Percentiles rank a stretch among this genome's conserved stretches.
These are phyloP conservation scores for Leucosporidium creatinivorum DNA, from an alignment of 768 basidiomycete genomes.

Conservation along the genomic window DNA sequence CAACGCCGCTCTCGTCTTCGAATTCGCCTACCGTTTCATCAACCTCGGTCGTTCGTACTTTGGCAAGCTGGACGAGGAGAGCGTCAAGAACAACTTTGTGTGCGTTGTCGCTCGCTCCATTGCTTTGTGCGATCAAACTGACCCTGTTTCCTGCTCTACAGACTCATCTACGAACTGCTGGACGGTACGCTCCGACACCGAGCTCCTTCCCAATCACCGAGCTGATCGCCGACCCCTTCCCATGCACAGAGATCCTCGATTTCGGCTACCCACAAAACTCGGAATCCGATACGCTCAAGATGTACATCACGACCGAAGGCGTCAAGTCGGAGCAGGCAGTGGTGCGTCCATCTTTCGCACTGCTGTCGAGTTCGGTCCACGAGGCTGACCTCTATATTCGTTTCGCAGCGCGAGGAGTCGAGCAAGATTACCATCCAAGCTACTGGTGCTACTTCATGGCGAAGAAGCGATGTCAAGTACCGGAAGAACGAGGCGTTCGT, in stretches of 20 bases:
- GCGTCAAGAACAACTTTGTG: slow-evolving; percentile 98
- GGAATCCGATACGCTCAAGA: slow-evolving; percentile 93
- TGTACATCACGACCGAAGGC: slow-evolving; percentile 96
- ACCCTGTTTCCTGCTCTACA: neutral
- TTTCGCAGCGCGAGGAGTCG: slow-evolving; percentile 70
- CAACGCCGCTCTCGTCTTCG: slow-evolving; percentile 95
- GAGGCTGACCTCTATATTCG: neutral
- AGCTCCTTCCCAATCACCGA: neutral
- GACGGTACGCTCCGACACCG: slow-evolving; percentile 56
- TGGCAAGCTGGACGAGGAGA: slow-evolving; percentile 95
- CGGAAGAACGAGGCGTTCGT: slow-evolving; percentile 99
- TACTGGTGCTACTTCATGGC: slow-evolving; percentile 93
- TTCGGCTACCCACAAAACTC: slow-evolving; percentile 99
- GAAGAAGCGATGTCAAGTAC: slow-evolving; percentile 91
- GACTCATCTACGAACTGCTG: slow-evolving; percentile 88
- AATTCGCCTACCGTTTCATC: slow-evolving; percentile 94
- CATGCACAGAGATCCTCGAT: slow-evolving; percentile 76
- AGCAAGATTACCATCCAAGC: slow-evolving; percentile 96
- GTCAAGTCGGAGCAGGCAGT: slow-evolving; percentile 78
- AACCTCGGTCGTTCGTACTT: slow-evolving; percentile 92
- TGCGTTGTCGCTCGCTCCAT: neutral
- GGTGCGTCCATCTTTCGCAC: slow-evolving; percentile 50
- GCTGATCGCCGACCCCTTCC: neutral
- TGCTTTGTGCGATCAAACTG: neutral
- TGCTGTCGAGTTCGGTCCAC: neutral